These are phyloP conservation scores for Parietaria judaica DNA, from an alignment of 306 rosid genomes.

Conservation along the genomic window DNA sequence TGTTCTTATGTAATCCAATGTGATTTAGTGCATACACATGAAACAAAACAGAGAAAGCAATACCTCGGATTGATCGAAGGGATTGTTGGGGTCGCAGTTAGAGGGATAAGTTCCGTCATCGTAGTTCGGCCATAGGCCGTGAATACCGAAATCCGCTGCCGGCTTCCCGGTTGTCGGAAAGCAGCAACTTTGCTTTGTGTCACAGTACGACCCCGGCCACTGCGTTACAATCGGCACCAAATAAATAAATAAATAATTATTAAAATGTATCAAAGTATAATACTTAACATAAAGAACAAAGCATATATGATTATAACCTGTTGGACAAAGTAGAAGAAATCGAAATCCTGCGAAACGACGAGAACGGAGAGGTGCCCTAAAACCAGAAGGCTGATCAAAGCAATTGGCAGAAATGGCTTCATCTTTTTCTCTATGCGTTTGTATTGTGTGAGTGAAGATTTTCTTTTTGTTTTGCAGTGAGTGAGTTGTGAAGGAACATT, in stretches of 20 bases:
- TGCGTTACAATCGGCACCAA: slow-evolving; percentile 2
- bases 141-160: slow-evolving; percentile 54
- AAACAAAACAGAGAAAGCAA: neutral
- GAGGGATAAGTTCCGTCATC: slow-evolving; percentile 65
- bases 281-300: neutral
- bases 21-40: neutral
- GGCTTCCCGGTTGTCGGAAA: slow-evolving; percentile 72
- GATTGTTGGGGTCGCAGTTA: slow-evolving; percentile 56
- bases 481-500: neutral
- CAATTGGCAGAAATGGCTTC: slow-evolving; percentile 21
- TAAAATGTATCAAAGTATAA: neutral
- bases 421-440: neutral
- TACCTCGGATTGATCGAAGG: slow-evolving; percentile 66
- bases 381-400: slow-evolving; percentile 34
- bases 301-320: slow-evolving; percentile 31
- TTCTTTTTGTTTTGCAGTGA: neutral
- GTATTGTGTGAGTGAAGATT: neutral
- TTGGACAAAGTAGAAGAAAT: slow-evolving; percentile 84
- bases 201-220: slow-evolving; percentile 88
- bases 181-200: slow-evolving; percentile 57
- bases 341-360: slow-evolving; percentile 48
- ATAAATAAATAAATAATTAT: neutral
- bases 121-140: slow-evolving; percentile 74
- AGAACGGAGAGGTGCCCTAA: slow-evolving; percentile 38
- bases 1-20: neutral